Conservation (phyloP, 2,329 filamentous ascomycete species). For the Trichoderma arundinaceum region DNA sequence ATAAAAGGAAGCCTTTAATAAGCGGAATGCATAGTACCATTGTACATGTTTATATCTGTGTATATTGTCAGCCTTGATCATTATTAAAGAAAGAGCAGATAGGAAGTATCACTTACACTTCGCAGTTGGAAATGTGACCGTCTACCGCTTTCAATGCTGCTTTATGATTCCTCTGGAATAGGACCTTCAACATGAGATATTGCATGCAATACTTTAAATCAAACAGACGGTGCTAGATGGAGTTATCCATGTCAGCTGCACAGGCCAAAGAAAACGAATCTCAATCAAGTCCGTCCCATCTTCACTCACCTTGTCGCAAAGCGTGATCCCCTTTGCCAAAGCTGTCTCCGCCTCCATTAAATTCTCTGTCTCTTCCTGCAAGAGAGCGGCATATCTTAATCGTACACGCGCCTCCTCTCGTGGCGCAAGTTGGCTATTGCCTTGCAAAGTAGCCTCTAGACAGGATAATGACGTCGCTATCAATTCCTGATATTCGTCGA, state of each 20-base stretch:
- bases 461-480: conserved; percentile 75
- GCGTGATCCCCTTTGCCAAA: conserved; percentile 71
- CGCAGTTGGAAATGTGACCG: conserved; percentile 69
- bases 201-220: conserved; percentile 81
- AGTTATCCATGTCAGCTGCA: conserved; percentile 23
- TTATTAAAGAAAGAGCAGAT: background rate
- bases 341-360: conserved; percentile 73
- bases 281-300: background rate
- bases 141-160: conserved; percentile 76
- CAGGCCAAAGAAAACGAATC: background rate
- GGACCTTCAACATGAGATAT: conserved; percentile 71
- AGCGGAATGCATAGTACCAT: conserved; percentile 79
- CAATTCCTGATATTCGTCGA: conserved; percentile 73
- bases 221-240: conserved; percentile 45
- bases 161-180: conserved; percentile 73
- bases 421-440: conserved; percentile 62
- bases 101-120: conserved; percentile 57
- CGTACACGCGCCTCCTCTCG: conserved; percentile 72
- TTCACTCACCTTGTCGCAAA: conserved; percentile 66
- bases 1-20: conserved; percentile 73
- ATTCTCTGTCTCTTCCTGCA: conserved; percentile 79
- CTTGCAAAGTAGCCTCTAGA: conserved; percentile 69
- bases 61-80: background rate
- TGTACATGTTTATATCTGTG: conserved; percentile 66
- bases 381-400: conserved; percentile 71